Percentiles rank a stretch among this genome's conserved stretches.
Evolutionary conservation across 306 rosid genomes (phyloP).

Genomic region (Vigna nakashimae): DNA sequence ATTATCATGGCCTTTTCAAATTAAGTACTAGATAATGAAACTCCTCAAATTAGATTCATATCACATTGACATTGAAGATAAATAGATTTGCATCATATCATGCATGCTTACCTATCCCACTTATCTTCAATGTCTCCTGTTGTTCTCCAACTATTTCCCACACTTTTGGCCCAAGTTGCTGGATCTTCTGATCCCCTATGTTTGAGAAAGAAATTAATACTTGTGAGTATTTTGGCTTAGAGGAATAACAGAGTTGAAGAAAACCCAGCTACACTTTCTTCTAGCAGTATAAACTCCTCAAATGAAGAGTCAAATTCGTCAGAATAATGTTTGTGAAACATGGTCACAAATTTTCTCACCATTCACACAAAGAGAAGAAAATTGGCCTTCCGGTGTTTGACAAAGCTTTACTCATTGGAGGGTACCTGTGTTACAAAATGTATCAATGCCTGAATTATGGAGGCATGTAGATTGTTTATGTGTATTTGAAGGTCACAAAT

Average conservation of each 20-base stretch:
- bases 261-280: neutral
- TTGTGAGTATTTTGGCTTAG: neutral
- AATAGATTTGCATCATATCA: neutral
- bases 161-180: constrained; percentile 65
- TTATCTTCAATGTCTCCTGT: constrained; percentile 74
- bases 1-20: constrained; percentile 4
- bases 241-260: neutral
- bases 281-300: constrained; percentile 1
- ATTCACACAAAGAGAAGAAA: constrained; percentile 76
- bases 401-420: constrained; percentile 70
- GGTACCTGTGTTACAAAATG: constrained; percentile 58
- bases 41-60: constrained; percentile 30
- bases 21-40: constrained; percentile 16
- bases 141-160: constrained; percentile 91
- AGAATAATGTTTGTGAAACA: constrained; percentile 6
- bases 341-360: constrained; percentile 57
- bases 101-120: constrained; percentile 64
- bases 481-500: constrained; percentile 5
- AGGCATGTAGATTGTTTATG: neutral
- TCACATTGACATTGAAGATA: neutral
- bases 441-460: constrained; percentile 10
- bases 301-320: neutral
- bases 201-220: constrained; percentile 36
- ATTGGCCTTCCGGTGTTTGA: constrained; percentile 58
- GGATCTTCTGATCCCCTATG: constrained; percentile 79